These are phyloP conservation scores for Candida tibetensis DNA, from an alignment of 805 yeast species.

Conservation along the genomic window DNA sequence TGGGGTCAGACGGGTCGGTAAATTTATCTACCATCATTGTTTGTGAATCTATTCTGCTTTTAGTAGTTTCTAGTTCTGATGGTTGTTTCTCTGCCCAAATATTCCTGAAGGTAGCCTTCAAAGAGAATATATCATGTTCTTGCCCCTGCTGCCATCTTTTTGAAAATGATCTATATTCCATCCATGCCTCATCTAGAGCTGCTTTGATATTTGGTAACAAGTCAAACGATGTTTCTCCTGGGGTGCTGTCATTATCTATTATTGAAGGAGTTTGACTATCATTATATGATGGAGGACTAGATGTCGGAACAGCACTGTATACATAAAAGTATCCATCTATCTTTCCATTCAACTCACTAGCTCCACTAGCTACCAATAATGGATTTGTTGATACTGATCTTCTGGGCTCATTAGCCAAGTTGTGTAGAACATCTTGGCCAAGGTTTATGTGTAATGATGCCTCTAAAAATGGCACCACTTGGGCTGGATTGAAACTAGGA, in stretches of 20 bases:
- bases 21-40: slow-evolving; percentile 27
- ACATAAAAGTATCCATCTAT: slow-evolving; percentile 73
- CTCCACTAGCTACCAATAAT: slow-evolving; percentile 72
- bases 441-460: slow-evolving; percentile 63
- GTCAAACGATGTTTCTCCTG: slow-evolving; percentile 29
- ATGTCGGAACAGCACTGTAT: slow-evolving; percentile 65
- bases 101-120: slow-evolving; percentile 55
- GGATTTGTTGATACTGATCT: slow-evolving; percentile 64
- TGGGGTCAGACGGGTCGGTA: slow-evolving; percentile 33
- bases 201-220: slow-evolving; percentile 47
- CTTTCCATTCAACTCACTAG: slow-evolving; percentile 70
- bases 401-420: slow-evolving; percentile 62
- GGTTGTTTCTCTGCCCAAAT: slow-evolving; percentile 49
- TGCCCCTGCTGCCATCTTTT: slow-evolving; percentile 58
- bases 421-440: slow-evolving; percentile 55
- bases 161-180: slow-evolving; percentile 56
- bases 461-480: slow-evolving; percentile 73
- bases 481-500: slow-evolving; percentile 64
- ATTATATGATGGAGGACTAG: slow-evolving; percentile 58
- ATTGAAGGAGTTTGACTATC: slow-evolving; percentile 15
- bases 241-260: slow-evolving; percentile 9
- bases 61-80: slow-evolving; percentile 14
- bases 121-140: slow-evolving; percentile 64
- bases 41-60: slow-evolving; percentile 24
- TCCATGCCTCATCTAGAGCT: slow-evolving; percentile 72